A percentile compares a stretch with the other conserved stretches of the same genome.
Conservation (phyloP, 805 yeast species). For the Spathaspora sp. region DNA sequence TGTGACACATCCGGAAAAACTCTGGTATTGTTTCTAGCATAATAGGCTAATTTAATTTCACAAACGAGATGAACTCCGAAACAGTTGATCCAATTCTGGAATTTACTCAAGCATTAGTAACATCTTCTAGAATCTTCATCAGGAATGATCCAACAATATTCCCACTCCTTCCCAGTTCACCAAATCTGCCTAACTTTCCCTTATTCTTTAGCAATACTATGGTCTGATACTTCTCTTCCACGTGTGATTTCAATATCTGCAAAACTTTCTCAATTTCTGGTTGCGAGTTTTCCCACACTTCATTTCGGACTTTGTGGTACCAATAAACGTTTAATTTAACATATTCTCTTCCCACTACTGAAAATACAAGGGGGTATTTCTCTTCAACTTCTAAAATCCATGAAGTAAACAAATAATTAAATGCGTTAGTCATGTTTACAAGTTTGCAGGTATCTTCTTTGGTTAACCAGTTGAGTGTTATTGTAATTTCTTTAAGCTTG, state of each 20-base stretch:
- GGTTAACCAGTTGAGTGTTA: slow-evolving; percentile 9
- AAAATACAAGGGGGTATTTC: slow-evolving; percentile 27
- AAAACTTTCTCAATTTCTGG: slow-evolving; percentile 1
- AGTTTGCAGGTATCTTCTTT: slow-evolving; percentile 2
- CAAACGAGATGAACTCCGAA: neutral
- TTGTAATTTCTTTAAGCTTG: slow-evolving; percentile 1
- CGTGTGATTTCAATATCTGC: slow-evolving; percentile 1
- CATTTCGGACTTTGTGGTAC: slow-evolving; percentile 1
- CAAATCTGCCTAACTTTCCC: neutral
- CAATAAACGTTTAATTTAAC: slow-evolving; percentile 18
- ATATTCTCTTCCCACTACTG: slow-evolving; percentile 23
- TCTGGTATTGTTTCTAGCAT: neutral
- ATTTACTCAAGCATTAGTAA: neutral
- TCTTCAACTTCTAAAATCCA: slow-evolving; percentile 24
- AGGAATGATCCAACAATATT: neutral
- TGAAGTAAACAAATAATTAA: slow-evolving; percentile 20
- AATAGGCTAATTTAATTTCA: too few species aligned
- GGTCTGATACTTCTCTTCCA: slow-evolving; percentile 2
- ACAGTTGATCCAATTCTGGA: neutral
- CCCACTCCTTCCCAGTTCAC: neutral
- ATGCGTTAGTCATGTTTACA: slow-evolving; percentile 7
- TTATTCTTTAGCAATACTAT: neutral
- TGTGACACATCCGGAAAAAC: neutral
- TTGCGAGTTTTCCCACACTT: neutral
- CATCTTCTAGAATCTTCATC: neutral